These are phyloP conservation scores for Fusarium duplospermum DNA, from an alignment of 2,329 filamentous ascomycete species.

Conservation along the genomic window DNA sequence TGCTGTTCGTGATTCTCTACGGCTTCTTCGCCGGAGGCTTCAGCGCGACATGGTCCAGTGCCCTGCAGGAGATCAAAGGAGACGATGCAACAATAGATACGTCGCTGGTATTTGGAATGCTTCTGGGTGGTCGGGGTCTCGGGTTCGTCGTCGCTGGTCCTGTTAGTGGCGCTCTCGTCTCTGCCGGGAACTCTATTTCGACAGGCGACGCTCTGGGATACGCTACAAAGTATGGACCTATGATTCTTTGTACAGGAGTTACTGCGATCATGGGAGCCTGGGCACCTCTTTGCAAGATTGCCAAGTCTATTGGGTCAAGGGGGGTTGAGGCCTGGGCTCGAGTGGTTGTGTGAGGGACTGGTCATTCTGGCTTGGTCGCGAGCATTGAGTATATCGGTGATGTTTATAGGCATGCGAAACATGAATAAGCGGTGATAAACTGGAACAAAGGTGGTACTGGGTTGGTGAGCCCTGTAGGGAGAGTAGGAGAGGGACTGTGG, in stretches of 20 bases:
- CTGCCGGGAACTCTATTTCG: slow-evolving; percentile 35
- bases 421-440: background rate
- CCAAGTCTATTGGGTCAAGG: slow-evolving; percentile 42
- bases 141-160: slow-evolving; percentile 46
- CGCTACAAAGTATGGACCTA: slow-evolving; percentile 47
- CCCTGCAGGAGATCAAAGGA: slow-evolving; percentile 55
- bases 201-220: slow-evolving; percentile 45
- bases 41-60: slow-evolving; percentile 69
- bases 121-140: slow-evolving; percentile 46
- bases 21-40: slow-evolving; percentile 74
- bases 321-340: slow-evolving; percentile 11
- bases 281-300: slow-evolving; percentile 53
- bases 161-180: slow-evolving; percentile 46
- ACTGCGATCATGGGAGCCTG: slow-evolving; percentile 48
- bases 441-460: background rate
- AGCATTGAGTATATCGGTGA: accelerated
- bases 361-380: too few relatives aligned
- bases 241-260: slow-evolving; percentile 49
- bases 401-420: background rate
- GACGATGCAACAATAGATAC: slow-evolving; percentile 41
- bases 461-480: background rate
- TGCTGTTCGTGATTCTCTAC: slow-evolving; percentile 69
- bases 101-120: slow-evolving; percentile 47
- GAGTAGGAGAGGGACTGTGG: background rate
- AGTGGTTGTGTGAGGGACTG: slow-evolving; percentile 59